Conservation (phyloP, 768 basidiomycete genomes). For the Cyclocybe aegerita region DNA sequence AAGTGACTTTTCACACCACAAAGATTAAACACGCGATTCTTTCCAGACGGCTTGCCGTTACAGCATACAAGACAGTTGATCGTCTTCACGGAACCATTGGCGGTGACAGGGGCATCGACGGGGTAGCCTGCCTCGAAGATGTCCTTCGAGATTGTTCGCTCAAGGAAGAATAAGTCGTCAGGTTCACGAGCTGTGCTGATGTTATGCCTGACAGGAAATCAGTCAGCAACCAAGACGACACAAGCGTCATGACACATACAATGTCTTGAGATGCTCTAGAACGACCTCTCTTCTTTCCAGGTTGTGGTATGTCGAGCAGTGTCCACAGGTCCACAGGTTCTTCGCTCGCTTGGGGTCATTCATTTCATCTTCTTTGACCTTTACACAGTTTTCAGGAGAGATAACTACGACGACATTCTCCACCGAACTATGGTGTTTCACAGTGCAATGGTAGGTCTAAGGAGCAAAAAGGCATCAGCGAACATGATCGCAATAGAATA, state of each 20-base stretch:
- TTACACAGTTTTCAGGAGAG: background rate
- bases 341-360: constrained; percentile 8
- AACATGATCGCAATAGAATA: too few relatives aligned
- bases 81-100: background rate
- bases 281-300: background rate
- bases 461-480: background rate
- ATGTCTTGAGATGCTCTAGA: background rate
- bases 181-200: background rate
- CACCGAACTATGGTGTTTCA: background rate
- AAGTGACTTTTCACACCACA: background rate
- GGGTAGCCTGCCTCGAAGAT: background rate
- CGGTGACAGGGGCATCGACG: background rate
- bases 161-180: background rate
- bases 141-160: background rate
- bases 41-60: background rate
- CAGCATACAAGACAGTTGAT: background rate
- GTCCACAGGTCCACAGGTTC: constrained; percentile 4
- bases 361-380: background rate
- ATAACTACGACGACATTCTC: background rate
- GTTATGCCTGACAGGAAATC: background rate
- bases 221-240: background rate
- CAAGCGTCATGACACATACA: background rate
- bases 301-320: background rate
- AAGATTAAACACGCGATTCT: background rate
- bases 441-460: background rate